These are phyloP conservation scores for Cladosporium sp. DNA, from an alignment of 2,329 filamentous ascomycete species.

Conservation along the genomic window DNA sequence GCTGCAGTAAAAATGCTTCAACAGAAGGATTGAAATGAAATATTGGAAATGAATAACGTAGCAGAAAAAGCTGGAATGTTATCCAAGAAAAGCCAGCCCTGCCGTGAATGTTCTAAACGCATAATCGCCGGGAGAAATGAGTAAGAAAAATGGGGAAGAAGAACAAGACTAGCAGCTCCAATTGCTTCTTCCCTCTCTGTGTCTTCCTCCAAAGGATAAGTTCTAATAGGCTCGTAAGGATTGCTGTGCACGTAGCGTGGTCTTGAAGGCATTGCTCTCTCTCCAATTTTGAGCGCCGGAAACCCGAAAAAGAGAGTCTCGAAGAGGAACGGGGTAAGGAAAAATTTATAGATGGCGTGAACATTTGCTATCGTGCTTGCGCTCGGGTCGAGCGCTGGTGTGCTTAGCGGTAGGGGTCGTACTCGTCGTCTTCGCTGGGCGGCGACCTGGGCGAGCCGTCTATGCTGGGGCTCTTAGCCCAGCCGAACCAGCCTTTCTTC, in stretches of 20 bases:
- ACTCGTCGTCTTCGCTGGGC: constrained; percentile 13
- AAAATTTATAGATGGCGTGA: background rate
- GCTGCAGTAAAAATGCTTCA: background rate
- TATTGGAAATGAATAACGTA: background rate
- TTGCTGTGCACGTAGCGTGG: background rate
- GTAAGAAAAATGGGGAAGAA: background rate
- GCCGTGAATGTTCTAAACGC: background rate
- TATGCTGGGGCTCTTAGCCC: constrained; percentile 17
- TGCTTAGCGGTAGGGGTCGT: constrained; percentile 23
- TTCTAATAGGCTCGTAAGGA: background rate
- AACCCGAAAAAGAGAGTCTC: background rate
- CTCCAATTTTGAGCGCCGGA: background rate
- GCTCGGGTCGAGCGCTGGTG: background rate
- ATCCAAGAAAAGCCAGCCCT: background rate
- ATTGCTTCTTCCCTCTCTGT: background rate
- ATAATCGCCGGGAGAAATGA: background rate
- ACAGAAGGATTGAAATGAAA: background rate
- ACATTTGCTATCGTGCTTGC: background rate
- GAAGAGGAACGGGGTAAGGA: background rate
- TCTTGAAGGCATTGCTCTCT: background rate
- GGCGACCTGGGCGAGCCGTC: constrained; percentile 14
- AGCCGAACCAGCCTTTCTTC: constrained; percentile 23
- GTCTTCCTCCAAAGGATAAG: no score
- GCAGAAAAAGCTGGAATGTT: background rate
- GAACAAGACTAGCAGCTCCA: background rate